Base-by-base conservation (phyloP, 306 rosid species). In the Alnus glutinosa region DNA sequence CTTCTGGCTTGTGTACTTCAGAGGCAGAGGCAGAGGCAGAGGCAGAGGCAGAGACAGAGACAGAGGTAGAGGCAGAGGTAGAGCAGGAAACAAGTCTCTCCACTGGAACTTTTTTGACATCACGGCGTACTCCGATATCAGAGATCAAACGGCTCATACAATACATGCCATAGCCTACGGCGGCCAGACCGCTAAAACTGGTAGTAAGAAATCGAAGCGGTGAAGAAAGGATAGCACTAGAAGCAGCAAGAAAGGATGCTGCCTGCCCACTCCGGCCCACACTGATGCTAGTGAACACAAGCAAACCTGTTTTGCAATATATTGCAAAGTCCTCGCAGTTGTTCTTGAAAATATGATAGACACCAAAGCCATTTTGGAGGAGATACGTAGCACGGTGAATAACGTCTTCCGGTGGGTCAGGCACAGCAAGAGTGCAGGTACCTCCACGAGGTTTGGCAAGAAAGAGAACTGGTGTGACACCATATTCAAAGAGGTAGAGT, bases 301-400 rank as follows among this genome's bases (percentile, higher is more conserved):
- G 90, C 85, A 92, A 75, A 0, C 93, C 95, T 8, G 97, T 94
- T 81, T 94, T 94, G 84, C 97, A 94, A 81, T 94, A 94, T 62
- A 91, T 85, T 2, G 97, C 95, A 54, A 92, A 94, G 82, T 92
- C 90, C 76, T 94, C 92, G 37, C 97, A 91, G 80, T 92, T 94
- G 70, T 91, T 92, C 80, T 83, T 89, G 85, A 86, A 88, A 23
- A 85, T 52, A 72, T 88, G 4, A 72, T 89, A 91, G 77, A 36
- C 69, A 4, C 94, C 95, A 70, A 92, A 92, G 58, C 97, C 97
- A 46, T 88, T 91, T 44, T 87, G 71, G 50, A 84, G 93, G 71
- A 92, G 97, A 80, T 72, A 89, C 48, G 62, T 71, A 15, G 97
- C 85, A 0, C 92, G 95, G 70, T 73, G 84, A 48, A 94, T 81